Base-by-base conservation (phyloP, 139 green algal species). In the Desmodesmus armatus region DNA sequence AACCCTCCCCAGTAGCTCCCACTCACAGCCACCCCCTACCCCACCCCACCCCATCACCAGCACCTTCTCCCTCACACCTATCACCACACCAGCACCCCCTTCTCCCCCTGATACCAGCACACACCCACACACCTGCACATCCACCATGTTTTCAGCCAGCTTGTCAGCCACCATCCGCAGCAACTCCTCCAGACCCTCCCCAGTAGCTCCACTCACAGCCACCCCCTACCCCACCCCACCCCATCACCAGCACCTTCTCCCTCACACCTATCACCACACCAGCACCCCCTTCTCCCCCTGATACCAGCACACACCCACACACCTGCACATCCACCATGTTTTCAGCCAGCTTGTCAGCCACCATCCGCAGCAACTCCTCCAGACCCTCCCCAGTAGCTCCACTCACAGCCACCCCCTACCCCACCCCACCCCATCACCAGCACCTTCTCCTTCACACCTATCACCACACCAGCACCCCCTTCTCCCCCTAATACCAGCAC, bases 181-280 rank as follows among this genome's bases (percentile, higher is more conserved):
- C 82, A 99, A 87, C 19, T 92, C 85, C 0, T 88, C 78, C 69
- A 98, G 53, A 2, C 96, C 96, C 78, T 96, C 93, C 2, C 94
- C 95, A 0, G 91, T 94, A 63, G 67, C 62, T 4, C 88, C 93
- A 15, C 85, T 94, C 39, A 96, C 91, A 62, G 90, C 94, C 6
- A 95, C 90, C 33, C 58, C 77, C 21, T 41, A 41, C 3, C n/a
- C n/a, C n/a, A n/a, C n/a, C n/a, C n/a, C n/a, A n/a, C n/a, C n/a
- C n/a, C n/a, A n/a, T n/a, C n/a, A n/a, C n/a, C n/a, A n/a, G n/a
- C n/a, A n/a, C n/a, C n/a, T n/a, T n/a, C 40, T 85, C 66, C 41
- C 92, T 72, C 43, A 92, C 53, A 41, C 91, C 25, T 83, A 88
- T 15, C 85, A 33, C 0, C 31, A 44, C 84, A 90, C 92, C 31